A percentile compares a stretch with the other conserved stretches of the same genome.
Conservation (phyloP, 1,139 yeast genomes). For the Trichomonascaceae sp. region DNA sequence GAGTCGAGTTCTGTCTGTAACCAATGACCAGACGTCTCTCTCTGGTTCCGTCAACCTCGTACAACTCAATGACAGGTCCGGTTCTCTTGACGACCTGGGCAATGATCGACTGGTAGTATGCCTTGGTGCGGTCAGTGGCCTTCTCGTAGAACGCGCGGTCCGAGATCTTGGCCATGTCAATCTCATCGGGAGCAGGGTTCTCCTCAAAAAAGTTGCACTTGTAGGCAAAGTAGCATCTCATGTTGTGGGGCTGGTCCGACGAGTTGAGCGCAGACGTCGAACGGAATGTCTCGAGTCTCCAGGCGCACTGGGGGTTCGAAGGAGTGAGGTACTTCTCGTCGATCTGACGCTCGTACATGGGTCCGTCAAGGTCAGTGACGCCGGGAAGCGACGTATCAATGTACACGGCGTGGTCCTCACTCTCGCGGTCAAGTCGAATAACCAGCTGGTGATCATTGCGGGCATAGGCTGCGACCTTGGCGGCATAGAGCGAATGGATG, state of each 20-base stretch:
- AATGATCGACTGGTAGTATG: constrained; percentile 61
- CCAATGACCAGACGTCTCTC: constrained; percentile 87
- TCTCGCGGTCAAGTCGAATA: constrained; percentile 63
- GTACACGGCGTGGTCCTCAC: constrained; percentile 81
- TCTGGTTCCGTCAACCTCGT: constrained; percentile 60
- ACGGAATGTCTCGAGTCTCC: constrained; percentile 74
- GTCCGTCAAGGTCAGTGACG: constrained; percentile 25
- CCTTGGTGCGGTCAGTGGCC: constrained; percentile 69
- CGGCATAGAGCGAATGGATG: constrained; percentile 75
- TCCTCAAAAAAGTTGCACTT: constrained; percentile 47
- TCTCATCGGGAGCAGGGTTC: constrained; percentile 27
- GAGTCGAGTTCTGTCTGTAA: constrained; percentile 70
- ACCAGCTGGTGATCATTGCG: constrained; percentile 41
- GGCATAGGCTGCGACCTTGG: constrained; percentile 82
- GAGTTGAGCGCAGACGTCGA: constrained; percentile 50
- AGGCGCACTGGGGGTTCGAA: constrained; percentile 35
- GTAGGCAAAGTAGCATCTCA: constrained; percentile 79
- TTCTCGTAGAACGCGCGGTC: constrained; percentile 70
- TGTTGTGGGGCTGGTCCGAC: constrained; percentile 30
- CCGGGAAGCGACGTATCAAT: constrained; percentile 56
- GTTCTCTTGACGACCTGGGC: constrained; percentile 57
- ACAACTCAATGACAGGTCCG: constrained; percentile 89
- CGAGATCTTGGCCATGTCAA: constrained; percentile 53
- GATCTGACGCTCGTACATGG: constrained; percentile 39
- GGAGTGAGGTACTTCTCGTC: constrained; percentile 71